phyloP scores from a whole-genome alignment of 2,329 filamentous ascomycete species.

The Ascochyta koolunga region DNA sequence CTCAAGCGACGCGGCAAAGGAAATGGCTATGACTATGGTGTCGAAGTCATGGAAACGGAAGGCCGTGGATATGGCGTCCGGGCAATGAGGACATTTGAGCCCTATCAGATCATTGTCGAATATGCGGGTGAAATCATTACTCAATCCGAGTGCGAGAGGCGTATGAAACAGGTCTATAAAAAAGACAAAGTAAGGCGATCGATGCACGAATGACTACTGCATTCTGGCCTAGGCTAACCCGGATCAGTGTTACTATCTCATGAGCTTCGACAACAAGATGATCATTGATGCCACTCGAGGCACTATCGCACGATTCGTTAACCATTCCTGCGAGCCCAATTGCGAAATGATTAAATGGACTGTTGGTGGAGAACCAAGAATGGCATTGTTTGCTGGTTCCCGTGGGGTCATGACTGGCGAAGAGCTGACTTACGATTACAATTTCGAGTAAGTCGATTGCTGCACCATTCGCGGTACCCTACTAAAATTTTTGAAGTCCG shows the following conservation, averaged over 20 bases:
- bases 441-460: constrained; percentile 64
- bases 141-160: constrained; percentile 86
- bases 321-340: constrained; percentile 95
- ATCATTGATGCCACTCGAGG: constrained; percentile 97
- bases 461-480: neutral
- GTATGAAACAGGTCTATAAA: constrained; percentile 93
- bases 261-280: constrained; percentile 98
- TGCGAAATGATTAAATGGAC: constrained; percentile 99
- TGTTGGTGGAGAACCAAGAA: constrained; percentile 88
- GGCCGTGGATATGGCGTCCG: constrained; percentile 92
- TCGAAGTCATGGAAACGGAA: constrained; percentile 90
- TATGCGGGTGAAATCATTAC: constrained; percentile 98
- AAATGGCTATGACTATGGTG: constrained; percentile 87
- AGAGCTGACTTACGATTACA: constrained; percentile 93
- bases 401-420: constrained; percentile 91
- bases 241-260: constrained; percentile 88
- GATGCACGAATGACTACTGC: neutral
- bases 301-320: constrained; percentile 96
- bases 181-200: constrained; percentile 75
- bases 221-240: constrained; percentile 22
- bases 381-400: constrained; percentile 95
- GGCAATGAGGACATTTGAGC: constrained; percentile 83
- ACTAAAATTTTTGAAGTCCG: constrained; percentile 29
- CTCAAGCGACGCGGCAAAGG: constrained; percentile 71
- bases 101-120: constrained; percentile 96